Evolutionary conservation across 192 early-diverging fungal species (phyloP).

Genomic region (Obelidium mucronatum): DNA sequence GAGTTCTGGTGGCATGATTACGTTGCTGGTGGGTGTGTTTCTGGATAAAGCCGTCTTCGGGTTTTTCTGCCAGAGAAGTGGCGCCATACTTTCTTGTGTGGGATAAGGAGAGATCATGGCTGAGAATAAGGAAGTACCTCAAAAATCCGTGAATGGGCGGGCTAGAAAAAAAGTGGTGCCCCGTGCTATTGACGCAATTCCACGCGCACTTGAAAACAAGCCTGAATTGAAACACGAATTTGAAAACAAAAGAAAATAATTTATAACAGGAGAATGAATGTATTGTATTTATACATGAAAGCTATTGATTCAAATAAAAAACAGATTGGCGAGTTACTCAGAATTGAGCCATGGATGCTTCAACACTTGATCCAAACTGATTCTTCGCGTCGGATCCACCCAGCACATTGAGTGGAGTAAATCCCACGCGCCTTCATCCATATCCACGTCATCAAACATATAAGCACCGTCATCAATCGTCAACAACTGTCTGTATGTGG

Average conservation of each 20-base stretch:
- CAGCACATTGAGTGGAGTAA: conserved; percentile 19
- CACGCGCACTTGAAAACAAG: background rate
- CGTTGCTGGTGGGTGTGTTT: background rate
- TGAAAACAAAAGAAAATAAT: background rate
- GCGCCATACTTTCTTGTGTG: too few relatives aligned
- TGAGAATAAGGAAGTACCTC: too few relatives aligned
- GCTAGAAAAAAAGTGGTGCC: too few relatives aligned
- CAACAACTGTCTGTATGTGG: background rate
- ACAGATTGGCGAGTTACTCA: background rate
- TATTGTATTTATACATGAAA: background rate
- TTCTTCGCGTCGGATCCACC: background rate
- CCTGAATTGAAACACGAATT: background rate
- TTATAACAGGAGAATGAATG: background rate
- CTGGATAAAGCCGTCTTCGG: background rate
- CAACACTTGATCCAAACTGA: conserved; percentile 3
- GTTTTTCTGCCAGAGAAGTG: background rate
- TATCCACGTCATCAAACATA: background rate
- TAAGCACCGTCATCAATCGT: background rate
- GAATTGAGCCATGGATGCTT: conserved; percentile 9
- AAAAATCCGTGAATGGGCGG: too few relatives aligned
- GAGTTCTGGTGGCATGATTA: background rate
- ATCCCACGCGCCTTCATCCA: conserved; percentile 14
- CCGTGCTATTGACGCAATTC: background rate
- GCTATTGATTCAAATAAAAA: background rate
- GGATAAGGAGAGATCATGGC: too few relatives aligned